Base-by-base conservation (phyloP, 192 early-diverging fungal genomes). In the Haplosporangium gracile region DNA sequence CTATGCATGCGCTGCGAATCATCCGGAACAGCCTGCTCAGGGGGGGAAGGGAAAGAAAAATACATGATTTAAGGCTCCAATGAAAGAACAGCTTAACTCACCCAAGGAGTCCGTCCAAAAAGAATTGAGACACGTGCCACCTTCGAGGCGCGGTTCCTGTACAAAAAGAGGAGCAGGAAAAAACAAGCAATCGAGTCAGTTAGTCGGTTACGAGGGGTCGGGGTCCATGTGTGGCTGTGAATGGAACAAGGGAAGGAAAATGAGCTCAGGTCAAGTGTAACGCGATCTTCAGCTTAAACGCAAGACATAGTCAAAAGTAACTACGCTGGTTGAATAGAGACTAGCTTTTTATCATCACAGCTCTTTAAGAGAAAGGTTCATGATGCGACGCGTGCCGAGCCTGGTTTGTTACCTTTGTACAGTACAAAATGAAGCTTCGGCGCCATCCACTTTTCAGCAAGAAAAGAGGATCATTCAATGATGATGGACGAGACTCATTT, bases 191-290 rank as follows among this genome's bases (percentile, higher is more conserved):
- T 51, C 49, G 4, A 65, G 60, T 65, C 60, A 65, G 29, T 22
- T 57, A 57, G 20, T 5, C 9, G 49, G 49, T 26, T 9, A 57
- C 1, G 8, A 57, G 55, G 60, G n/a, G 10, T 26, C 29, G 55
- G 60, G n/a, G 10, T 26, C 29, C 60, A 18, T 15, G 15, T 65
- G n/a, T 32, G n/a, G 60, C 60, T 65, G 60, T 40, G 73, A 34
- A 22, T 29, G 49, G 32, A 32, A 74, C 26, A 57, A 29, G 39
- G 43, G 29, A 34, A 29, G 2, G 53, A 49, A 68, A 13, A 34
- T 39, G 34, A 75, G 80, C 80, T 82, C 80, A 82, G 80, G 74
- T 82, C 80, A 82, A 82, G 80, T 82, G 80, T 82, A 82, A 82
- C 74, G 75, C 73, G 74, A 71, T 82, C 80, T 34, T 82, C 80